A percentile compares a stretch with the other conserved stretches of the same genome.
Evolutionary conservation across 2,329 filamentous ascomycete genomes (phyloP).

Genomic region (Aquanectria penicillioides): DNA sequence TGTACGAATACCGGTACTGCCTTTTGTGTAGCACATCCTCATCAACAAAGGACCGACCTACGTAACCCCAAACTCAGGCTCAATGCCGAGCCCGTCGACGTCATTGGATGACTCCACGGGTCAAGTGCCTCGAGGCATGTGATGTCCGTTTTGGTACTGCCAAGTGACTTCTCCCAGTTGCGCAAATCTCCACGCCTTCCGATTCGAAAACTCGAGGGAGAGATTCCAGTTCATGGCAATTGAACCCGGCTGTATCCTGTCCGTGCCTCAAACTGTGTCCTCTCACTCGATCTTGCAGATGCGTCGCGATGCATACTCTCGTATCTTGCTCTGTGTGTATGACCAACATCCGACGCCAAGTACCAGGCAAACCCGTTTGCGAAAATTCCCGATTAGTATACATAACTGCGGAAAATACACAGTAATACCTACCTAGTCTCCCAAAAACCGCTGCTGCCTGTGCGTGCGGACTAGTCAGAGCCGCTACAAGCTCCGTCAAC

Average conservation of each 20-base stretch:
- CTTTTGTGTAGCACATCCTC: too few relatives aligned
- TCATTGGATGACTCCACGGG: conserved; percentile 16
- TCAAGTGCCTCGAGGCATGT: conserved; percentile 14
- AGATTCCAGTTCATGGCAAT: too few relatives aligned
- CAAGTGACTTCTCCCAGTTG: background rate
- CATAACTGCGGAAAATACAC: too few relatives aligned
- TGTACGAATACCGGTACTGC: too few relatives aligned
- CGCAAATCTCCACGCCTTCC: conserved; percentile 9
- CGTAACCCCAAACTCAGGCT: background rate
- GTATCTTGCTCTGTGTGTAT: too few relatives aligned
- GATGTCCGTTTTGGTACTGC: background rate
- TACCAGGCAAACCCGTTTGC: too few relatives aligned
- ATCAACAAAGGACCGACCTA: too few relatives aligned
- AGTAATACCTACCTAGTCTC: too few relatives aligned
- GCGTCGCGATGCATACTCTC: too few relatives aligned
- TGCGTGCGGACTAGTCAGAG: background rate
- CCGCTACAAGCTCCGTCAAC: conserved; percentile 23
- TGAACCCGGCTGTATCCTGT: conserved; percentile 1
- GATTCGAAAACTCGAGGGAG: conserved; percentile 3
- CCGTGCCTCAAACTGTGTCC: background rate
- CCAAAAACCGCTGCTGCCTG: conserved; percentile 17
- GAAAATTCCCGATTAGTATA: too few relatives aligned
- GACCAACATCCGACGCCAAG: too few relatives aligned
- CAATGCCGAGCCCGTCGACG: conserved; percentile 7
- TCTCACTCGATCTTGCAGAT: too few relatives aligned